Conservation (phyloP, 352 stramenopile species). For the Phytophthora brassicae region DNA sequence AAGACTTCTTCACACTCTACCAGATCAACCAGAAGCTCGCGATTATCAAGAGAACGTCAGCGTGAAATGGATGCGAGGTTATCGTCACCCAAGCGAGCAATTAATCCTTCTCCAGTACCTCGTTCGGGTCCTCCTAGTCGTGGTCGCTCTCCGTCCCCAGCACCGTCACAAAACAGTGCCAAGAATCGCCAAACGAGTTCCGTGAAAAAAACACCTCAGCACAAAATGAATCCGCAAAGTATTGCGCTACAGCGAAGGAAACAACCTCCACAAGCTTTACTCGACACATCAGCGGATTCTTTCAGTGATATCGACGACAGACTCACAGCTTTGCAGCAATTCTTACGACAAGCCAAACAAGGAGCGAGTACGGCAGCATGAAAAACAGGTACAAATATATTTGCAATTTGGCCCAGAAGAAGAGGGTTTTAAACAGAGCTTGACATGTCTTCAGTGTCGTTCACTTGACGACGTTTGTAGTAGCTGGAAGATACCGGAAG, state of each 20-base stretch:
- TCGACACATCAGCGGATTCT: slow-evolving; percentile 72
- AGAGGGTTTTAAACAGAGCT: no score
- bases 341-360: slow-evolving; percentile 81
- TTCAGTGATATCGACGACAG: slow-evolving; percentile 89
- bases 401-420: slow-evolving; percentile 21
- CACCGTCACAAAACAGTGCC: slow-evolving; percentile 10
- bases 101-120: slow-evolving; percentile 30
- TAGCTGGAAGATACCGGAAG: slow-evolving; percentile 9
- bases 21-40: slow-evolving; percentile 38
- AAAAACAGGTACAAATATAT: slow-evolving; percentile 20
- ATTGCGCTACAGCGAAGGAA: slow-evolving; percentile 20
- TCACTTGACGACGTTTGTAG: no score
- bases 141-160: slow-evolving; percentile 34
- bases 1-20: slow-evolving; percentile 50
- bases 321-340: slow-evolving; percentile 78
- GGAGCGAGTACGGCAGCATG: slow-evolving; percentile 29
- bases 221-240: slow-evolving; percentile 8
- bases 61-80: slow-evolving; percentile 55
- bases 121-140: slow-evolving; percentile 29
- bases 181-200: slow-evolving; percentile 12
- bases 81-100: slow-evolving; percentile 49
- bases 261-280: slow-evolving; percentile 32
- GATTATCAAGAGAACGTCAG: slow-evolving; percentile 52
- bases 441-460: no score
- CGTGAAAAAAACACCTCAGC: slow-evolving; percentile 8